These are phyloP conservation scores for Hyaloperonospora brassicae DNA, from an alignment of 352 stramenopile genomes.

Conservation along the genomic window DNA sequence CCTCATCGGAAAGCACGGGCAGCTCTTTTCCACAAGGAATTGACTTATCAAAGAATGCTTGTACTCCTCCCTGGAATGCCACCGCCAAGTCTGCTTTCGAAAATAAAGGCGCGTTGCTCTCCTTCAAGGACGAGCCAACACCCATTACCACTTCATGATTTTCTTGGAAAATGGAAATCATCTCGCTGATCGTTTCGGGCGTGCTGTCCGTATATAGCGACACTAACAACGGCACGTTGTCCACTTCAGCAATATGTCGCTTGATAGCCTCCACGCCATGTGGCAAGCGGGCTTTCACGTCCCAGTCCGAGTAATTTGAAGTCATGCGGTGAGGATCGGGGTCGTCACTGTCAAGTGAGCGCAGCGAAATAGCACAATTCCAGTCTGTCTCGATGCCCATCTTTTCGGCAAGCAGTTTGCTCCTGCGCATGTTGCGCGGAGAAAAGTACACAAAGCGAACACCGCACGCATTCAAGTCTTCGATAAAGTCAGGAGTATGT, in stretches of 20 bases:
- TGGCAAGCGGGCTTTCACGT: slow-evolving; percentile 92
- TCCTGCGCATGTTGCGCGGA: slow-evolving; percentile 97
- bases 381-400: slow-evolving; percentile 99
- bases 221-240: slow-evolving; percentile 97
- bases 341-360: slow-evolving; percentile 85
- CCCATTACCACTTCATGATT: slow-evolving; percentile 79
- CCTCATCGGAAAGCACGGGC: slow-evolving; percentile 59
- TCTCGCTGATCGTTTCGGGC: slow-evolving; percentile 91
- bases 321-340: slow-evolving; percentile 94
- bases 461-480: slow-evolving; percentile 90
- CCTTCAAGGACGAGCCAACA: slow-evolving; percentile 67
- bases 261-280: slow-evolving; percentile 95
- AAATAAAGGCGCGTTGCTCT: slow-evolving; percentile 73
- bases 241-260: slow-evolving; percentile 93
- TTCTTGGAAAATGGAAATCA: slow-evolving; percentile 85
- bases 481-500: slow-evolving; percentile 92
- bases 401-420: slow-evolving; percentile 95
- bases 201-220: slow-evolving; percentile 97
- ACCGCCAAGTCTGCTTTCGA: slow-evolving; percentile 59
- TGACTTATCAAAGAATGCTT: slow-evolving; percentile 63
- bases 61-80: slow-evolving; percentile 56
- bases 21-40: slow-evolving; percentile 50
- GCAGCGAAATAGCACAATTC: slow-evolving; percentile 98
- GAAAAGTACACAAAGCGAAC: slow-evolving; percentile 99
- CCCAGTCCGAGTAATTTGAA: slow-evolving; percentile 96